Evolutionary conservation across 495 filamentous ascomycete species (phyloP).

Genomic region (Polyplosphaeria fusca): DNA sequence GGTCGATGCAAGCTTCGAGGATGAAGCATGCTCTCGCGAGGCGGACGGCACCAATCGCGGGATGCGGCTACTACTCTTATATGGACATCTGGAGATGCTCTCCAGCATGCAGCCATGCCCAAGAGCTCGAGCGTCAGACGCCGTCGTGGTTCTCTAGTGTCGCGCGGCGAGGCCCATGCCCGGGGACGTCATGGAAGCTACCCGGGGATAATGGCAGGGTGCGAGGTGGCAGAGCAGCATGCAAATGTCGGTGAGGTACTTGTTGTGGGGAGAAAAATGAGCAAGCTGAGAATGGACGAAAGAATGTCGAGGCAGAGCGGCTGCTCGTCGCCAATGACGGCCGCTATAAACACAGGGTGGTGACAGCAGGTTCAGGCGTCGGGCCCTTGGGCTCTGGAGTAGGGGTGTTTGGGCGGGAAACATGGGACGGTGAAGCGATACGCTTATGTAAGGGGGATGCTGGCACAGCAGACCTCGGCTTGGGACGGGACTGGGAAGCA

Average conservation of each 20-base stretch:
- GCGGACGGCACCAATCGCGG: constrained; percentile 17
- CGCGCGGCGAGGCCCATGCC: background rate
- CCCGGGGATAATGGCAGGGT: background rate
- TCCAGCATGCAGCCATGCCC: constrained; percentile 33
- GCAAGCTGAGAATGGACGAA: background rate
- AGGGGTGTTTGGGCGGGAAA: too few relatives aligned
- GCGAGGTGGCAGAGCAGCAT: background rate
- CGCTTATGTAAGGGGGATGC: too few relatives aligned
- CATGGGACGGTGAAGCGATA: too few relatives aligned
- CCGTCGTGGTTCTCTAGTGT: background rate
- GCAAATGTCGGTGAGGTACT: background rate
- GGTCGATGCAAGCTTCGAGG: constrained; percentile 18
- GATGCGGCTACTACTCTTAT: constrained; percentile 9
- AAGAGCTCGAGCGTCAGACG: background rate
- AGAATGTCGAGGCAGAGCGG: background rate
- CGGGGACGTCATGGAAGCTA: background rate
- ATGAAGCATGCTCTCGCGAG: constrained; percentile 7
- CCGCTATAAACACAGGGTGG: background rate
- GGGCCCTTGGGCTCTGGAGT: too few relatives aligned
- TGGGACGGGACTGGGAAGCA: too few relatives aligned
- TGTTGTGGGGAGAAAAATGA: background rate
- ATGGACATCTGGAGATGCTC: background rate
- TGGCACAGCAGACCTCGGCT: too few relatives aligned
- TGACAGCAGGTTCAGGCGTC: background rate
- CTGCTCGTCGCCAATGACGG: background rate